These are phyloP conservation scores for Chaetoceros tenuissimus DNA, from an alignment of 108 stramenopile species.

Conservation along the genomic window DNA sequence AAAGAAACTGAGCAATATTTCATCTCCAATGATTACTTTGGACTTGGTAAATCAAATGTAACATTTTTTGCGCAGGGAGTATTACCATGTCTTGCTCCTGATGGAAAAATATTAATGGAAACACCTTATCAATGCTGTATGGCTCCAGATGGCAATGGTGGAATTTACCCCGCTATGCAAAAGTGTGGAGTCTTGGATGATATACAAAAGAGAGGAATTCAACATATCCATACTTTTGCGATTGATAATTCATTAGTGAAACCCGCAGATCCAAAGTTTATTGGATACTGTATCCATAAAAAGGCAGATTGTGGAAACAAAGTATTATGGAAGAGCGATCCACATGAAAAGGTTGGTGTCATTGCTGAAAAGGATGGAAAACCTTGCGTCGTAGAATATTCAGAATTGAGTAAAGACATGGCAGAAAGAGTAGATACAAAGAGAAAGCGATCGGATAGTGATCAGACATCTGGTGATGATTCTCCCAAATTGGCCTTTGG, in stretches of 20 bases:
- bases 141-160: constrained; percentile 98
- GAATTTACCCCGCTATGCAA: constrained; percentile 90
- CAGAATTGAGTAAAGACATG: constrained; percentile 74
- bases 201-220: constrained; percentile 73
- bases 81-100: constrained; percentile 76
- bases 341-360: constrained; percentile 93
- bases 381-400: constrained; percentile 90
- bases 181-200: constrained; percentile 70
- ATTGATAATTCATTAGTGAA: constrained; percentile 93
- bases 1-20: constrained; percentile 76
- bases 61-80: constrained; percentile 91
- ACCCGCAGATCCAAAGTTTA: constrained; percentile 91
- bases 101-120: constrained; percentile 92
- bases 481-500: constrained; percentile 74
- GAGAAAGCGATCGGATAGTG: neutral
- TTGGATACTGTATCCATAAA: constrained; percentile 83
- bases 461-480: neutral
- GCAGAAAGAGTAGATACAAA: constrained; percentile 45
- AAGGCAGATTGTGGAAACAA: constrained; percentile 93
- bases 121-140: constrained; percentile 43
- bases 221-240: constrained; percentile 86
- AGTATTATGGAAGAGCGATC: constrained; percentile 77
- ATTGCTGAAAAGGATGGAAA: constrained; percentile 60
- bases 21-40: constrained; percentile 65
- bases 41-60: constrained; percentile 61